These are phyloP conservation scores for Debaryomyces psychrophilus DNA, from an alignment of 1,139 yeast genomes.

Conservation along the genomic window DNA sequence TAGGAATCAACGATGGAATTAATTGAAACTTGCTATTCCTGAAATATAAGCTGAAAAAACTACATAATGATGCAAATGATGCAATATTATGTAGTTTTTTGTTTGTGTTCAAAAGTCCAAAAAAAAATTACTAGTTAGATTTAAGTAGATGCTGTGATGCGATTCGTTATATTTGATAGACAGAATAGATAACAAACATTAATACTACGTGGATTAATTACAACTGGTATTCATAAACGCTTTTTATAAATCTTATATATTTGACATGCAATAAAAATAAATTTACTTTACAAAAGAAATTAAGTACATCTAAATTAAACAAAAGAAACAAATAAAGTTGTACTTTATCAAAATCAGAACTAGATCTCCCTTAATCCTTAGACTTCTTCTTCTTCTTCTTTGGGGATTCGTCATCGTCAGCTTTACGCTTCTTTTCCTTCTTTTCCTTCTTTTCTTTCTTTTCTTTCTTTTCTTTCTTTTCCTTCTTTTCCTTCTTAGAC, in stretches of 20 bases:
- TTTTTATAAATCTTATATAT: slow-evolving; percentile 11
- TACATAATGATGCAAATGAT: no score
- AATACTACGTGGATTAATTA: background rate
- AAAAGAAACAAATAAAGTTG: slow-evolving; percentile 6
- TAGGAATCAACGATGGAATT: slow-evolving; percentile 2
- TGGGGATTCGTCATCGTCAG: slow-evolving; percentile 49
- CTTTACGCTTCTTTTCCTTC: slow-evolving; percentile 57
- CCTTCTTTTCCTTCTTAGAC: slow-evolving; percentile 42
- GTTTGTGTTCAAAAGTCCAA: background rate
- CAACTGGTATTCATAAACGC: background rate
- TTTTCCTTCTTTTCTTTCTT: slow-evolving; percentile 59
- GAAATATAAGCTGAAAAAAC: background rate
- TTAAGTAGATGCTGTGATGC: background rate
- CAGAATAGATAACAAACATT: background rate
- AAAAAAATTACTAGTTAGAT: background rate
- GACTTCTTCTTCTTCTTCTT: slow-evolving; percentile 55
- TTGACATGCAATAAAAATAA: slow-evolving; percentile 20
- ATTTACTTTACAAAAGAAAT: slow-evolving; percentile 17
- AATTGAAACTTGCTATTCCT: background rate
- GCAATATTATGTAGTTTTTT: background rate
- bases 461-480: slow-evolving; percentile 54
- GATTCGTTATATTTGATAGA: background rate
- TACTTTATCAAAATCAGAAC: slow-evolving; percentile 2
- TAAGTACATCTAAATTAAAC: slow-evolving; percentile 9
- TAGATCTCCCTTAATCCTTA: slow-evolving; percentile 29